Base-by-base conservation (phyloP, 305 asterid genomes). In the Ajuga reptans region DNA sequence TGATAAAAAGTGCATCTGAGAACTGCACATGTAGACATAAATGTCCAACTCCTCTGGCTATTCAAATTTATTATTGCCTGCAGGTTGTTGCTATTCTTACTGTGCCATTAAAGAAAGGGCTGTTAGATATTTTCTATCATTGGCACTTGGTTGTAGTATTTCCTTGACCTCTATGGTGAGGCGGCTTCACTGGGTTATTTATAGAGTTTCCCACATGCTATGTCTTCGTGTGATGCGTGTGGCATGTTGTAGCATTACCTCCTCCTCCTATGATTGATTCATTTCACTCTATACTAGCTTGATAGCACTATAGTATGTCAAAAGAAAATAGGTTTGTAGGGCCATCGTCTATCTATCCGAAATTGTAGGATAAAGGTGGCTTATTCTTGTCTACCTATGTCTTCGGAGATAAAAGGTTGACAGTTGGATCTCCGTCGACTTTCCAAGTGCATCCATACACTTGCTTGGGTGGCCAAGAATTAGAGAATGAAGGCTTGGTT, bases 201-300 rank as follows among this genome's bases (percentile, higher is more conserved):
- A 12, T 43, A 53, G 37, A 60, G 36, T 62, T 27, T 21, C n/a
- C 46, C 69, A 58, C 58, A 53, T 74, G 73, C 42, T 55, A 24
- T 46, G 50, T 15, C 18, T 57, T 29, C 47, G 42, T 55, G 39
- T 49, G 33, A 67, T 68, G 62, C 47, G 14, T 29, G 9, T 61
- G 4, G 5, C 41, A 9, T 52, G 55, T 52, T 39, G 57, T 68
- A 54, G 46, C 64, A 51, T 12, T 41, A 5, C 41, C 41, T 9
- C 45, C 11, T 36, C 24, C 18, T 36, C 43, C 16, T 12, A 15
- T 6, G 24, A n/a, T 3, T 39, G 21, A 49, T 36, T 34, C 64
- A 15, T 24, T 52, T 3, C 36, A 47, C 29, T 8, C 8, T 6
- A 52, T 53, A 56, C 69, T 29, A 21, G 41, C 46, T 37, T n/a